Evolutionary conservation across 108 stramenopile genomes (phyloP).

Genomic region (Pseudonitzschia pungens): DNA sequence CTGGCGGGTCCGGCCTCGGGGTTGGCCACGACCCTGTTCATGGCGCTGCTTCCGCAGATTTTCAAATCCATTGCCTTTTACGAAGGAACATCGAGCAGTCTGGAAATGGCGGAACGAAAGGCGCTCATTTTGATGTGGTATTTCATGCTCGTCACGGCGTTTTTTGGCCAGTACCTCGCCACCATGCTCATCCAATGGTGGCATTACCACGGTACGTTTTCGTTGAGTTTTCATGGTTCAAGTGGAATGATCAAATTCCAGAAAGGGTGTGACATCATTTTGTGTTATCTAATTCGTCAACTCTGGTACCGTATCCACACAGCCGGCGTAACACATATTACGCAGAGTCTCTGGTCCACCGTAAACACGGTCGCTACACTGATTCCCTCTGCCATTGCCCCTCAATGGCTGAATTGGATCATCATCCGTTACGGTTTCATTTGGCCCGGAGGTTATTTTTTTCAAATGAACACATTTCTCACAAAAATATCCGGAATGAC

Average conservation of each 20-base stretch:
- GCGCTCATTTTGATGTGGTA: conserved; percentile 84
- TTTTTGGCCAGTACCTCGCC: conserved; percentile 15
- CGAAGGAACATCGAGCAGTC: conserved; percentile 65
- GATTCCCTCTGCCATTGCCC: conserved; percentile 30
- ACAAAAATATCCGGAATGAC: conserved; percentile 39
- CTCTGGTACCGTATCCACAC: neutral
- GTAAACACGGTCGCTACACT: conserved; percentile 22
- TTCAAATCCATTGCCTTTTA: conserved; percentile 61
- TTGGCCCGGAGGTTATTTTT: conserved; percentile 69
- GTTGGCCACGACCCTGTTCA: conserved; percentile 14
- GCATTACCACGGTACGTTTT: conserved; percentile 11
- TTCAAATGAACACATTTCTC: conserved; percentile 75
- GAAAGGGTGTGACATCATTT: neutral
- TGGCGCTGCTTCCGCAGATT: conserved; percentile 11
- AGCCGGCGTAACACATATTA: conserved; percentile 6
- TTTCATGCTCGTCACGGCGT: conserved; percentile 58
- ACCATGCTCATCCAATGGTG: conserved; percentile 19
- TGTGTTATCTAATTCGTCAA: neutral
- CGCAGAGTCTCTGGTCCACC: conserved; percentile 13
- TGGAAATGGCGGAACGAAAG: conserved; percentile 51
- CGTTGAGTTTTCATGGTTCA: too few relatives aligned
- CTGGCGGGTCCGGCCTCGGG: conserved; percentile 20
- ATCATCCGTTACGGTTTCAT: conserved; percentile 62
- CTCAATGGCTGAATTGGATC: conserved; percentile 85
- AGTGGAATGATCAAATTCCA: too few relatives aligned